A percentile compares a stretch with the other conserved stretches of the same genome.
phyloP scores from a whole-genome alignment of 1,139 yeast species.

The Magnusiomyces starmeri region DNA sequence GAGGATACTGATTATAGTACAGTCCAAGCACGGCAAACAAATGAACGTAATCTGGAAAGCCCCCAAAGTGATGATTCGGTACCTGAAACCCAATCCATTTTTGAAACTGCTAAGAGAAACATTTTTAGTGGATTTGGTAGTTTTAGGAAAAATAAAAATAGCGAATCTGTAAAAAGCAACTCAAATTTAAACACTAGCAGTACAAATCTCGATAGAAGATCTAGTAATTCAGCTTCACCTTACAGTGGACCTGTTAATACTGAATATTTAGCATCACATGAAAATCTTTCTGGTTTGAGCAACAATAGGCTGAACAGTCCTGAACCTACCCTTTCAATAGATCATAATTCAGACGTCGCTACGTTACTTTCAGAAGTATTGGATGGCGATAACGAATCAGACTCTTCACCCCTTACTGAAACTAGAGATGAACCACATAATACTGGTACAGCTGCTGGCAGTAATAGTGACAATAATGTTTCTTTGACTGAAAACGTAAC shows the following conservation, averaged over 20 bases:
- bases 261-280: not conserved
- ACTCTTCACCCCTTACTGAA: not conserved
- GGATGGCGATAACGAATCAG: slow-evolving; percentile 12
- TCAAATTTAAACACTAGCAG: not conserved
- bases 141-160: not conserved
- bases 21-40: too few relatives aligned
- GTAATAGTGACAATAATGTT: not conserved
- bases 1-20: too few relatives aligned
- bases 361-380: slow-evolving; percentile 25
- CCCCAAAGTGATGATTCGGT: not conserved
- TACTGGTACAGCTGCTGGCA: not conserved
- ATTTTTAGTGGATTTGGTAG: not conserved
- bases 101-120: not conserved
- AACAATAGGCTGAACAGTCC: too few relatives aligned
- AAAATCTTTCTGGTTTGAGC: not conserved
- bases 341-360: slow-evolving; percentile 21
- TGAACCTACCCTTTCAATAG: slow-evolving; percentile 16
- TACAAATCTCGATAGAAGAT: too few relatives aligned
- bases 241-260: not conserved
- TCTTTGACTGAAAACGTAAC: not conserved
- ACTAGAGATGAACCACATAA: not conserved
- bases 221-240: not conserved
- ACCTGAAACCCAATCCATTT: not conserved
- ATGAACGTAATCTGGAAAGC: not conserved
- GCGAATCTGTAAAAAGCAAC: not conserved